phyloP scores from a whole-genome alignment of 2,329 filamentous ascomycete genomes.

The Colletotrichum caudatum region DNA sequence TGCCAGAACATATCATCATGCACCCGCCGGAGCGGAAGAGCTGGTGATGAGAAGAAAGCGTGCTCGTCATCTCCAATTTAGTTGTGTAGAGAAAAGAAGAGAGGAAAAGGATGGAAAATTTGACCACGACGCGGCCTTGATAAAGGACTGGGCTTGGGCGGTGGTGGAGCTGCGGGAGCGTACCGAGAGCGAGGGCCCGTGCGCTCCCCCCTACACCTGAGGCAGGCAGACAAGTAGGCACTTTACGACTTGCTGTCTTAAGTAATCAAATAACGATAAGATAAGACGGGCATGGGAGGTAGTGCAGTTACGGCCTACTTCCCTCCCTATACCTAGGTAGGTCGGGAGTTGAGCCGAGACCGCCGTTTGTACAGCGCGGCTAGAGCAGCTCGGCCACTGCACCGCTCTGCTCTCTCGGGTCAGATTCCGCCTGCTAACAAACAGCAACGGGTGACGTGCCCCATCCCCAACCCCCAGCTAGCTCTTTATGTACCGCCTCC shows the following conservation, averaged over 20 bases:
- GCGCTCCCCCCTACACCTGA: conserved; percentile 2
- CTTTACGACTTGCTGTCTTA: background rate
- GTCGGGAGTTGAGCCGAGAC: conserved; percentile 21
- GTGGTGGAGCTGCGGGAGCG: conserved; percentile 17
- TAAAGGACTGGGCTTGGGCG: conserved; percentile 32
- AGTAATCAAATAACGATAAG: background rate
- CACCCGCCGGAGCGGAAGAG: conserved; percentile 65
- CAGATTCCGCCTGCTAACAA: conserved; percentile 19
- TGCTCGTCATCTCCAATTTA: conserved; percentile 85
- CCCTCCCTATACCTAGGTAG: background rate
- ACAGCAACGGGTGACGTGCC: conserved; percentile 3
- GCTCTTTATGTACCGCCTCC: conserved; percentile 34
- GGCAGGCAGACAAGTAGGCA: background rate
- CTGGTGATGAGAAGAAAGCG: conserved; percentile 69
- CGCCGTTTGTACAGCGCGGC: conserved; percentile 2
- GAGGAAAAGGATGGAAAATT: conserved; percentile 43
- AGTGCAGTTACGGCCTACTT: no score
- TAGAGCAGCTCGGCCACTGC: conserved; percentile 13
- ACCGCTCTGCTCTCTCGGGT: conserved; percentile 32
- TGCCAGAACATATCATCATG: conserved; percentile 75
- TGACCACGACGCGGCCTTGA: conserved; percentile 17
- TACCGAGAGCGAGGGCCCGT: conserved; percentile 19
- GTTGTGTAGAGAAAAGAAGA: conserved; percentile 72
- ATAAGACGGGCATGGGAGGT: background rate
- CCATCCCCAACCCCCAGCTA: conserved; percentile 18